Percentiles rank a stretch among this genome's conserved stretches.
These are phyloP conservation scores for Xylaria grammica DNA, from an alignment of 495 filamentous ascomycete species.

Conservation along the genomic window DNA sequence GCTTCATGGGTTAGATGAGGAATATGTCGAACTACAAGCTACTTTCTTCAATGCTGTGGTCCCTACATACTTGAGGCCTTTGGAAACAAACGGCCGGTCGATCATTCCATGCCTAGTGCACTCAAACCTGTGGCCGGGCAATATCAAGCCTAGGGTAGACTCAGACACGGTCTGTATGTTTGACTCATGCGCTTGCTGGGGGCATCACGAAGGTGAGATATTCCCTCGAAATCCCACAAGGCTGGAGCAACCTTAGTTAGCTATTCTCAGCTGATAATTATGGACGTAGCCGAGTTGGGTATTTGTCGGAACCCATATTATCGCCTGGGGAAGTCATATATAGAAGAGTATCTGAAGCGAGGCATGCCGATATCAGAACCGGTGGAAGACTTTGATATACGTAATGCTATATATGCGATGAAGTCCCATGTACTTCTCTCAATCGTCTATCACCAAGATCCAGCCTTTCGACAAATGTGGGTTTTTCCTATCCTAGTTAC, in stretches of 20 bases:
- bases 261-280: background rate
- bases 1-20: background rate
- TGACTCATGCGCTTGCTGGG: constrained; percentile 53
- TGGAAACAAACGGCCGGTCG: constrained; percentile 46
- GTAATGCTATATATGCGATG: constrained; percentile 24
- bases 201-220: constrained; percentile 50
- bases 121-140: constrained; percentile 54
- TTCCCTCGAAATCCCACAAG: background rate
- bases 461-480: constrained; percentile 11
- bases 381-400: constrained; percentile 22
- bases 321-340: constrained; percentile 28
- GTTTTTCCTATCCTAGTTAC: background rate
- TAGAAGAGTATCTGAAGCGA: constrained; percentile 33
- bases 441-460: constrained; percentile 1
- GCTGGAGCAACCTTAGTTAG: background rate
- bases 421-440: constrained; percentile 2
- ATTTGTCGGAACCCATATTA: constrained; percentile 39
- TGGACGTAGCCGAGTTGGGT: constrained; percentile 39
- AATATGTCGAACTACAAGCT: constrained; percentile 5
- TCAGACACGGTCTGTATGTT: constrained; percentile 46
- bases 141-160: constrained; percentile 42
- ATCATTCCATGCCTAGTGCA: constrained; percentile 53
- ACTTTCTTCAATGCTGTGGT: constrained; percentile 43
- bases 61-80: constrained; percentile 41
- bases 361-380: constrained; percentile 31